phyloP scores from a whole-genome alignment of 2,329 filamentous ascomycete genomes.

The Arthrobotrys musiformis region DNA sequence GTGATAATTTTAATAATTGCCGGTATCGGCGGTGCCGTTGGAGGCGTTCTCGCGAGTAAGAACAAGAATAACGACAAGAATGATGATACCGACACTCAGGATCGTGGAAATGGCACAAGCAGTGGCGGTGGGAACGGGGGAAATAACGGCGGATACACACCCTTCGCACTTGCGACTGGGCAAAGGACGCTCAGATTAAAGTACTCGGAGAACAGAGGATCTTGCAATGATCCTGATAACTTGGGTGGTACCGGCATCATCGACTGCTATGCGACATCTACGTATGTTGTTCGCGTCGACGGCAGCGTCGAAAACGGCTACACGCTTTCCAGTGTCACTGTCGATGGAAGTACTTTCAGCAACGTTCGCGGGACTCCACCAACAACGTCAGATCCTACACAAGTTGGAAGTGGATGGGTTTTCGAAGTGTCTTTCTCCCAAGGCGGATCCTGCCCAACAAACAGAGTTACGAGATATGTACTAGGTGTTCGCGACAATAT shows the following conservation, averaged over 20 bases:
- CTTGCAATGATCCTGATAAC: constrained; percentile 37
- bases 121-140: constrained; percentile 12
- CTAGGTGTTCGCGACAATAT: constrained; percentile 22
- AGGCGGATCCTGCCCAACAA: constrained; percentile 20
- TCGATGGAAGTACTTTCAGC: constrained; percentile 32
- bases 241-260: constrained; percentile 12
- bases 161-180: constrained; percentile 39
- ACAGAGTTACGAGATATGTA: constrained; percentile 41
- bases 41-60: constrained; percentile 28
- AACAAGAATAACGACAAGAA: constrained; percentile 31
- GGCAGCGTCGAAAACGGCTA: constrained; percentile 31
- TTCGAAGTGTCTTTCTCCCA: constrained; percentile 31
- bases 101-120: constrained; percentile 7
- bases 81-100: neutral
- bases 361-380: constrained; percentile 41
- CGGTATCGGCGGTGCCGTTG: constrained; percentile 37
- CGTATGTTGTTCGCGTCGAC: constrained; percentile 24
- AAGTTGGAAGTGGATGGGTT: constrained; percentile 22
- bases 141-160: constrained; percentile 5
- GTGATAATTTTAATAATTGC: constrained; percentile 30
- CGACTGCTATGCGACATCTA: constrained; percentile 25
- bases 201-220: constrained; percentile 29
- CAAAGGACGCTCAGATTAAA: constrained; percentile 25
- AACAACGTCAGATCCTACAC: constrained; percentile 17
- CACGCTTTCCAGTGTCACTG: constrained; percentile 41